Percentiles rank a stretch among this genome's conserved stretches.
Evolutionary conservation across 2,329 filamentous ascomycete genomes (phyloP).

Genomic region (Coniochaeta ligniaria): DNA sequence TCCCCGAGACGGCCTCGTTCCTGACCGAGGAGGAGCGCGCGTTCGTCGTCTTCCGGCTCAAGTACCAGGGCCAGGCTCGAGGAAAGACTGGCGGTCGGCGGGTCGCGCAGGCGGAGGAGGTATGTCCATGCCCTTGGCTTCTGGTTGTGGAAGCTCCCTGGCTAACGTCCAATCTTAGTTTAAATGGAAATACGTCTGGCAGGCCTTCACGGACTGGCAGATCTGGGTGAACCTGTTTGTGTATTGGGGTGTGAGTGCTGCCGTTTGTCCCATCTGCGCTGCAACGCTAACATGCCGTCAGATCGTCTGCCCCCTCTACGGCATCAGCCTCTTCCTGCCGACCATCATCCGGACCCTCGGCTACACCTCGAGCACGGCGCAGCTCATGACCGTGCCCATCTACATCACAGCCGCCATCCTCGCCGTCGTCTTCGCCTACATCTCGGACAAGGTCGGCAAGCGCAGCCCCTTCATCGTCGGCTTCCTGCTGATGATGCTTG

Average conservation of each 20-base stretch:
- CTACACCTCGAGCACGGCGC: slow-evolving; percentile 49
- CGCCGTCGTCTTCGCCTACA: slow-evolving; percentile 44
- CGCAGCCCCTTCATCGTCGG: slow-evolving; percentile 48
- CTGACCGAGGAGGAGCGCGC: slow-evolving; percentile 63
- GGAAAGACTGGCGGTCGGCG: slow-evolving; percentile 10
- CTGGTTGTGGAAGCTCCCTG: not conserved
- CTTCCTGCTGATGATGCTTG: slow-evolving; percentile 43
- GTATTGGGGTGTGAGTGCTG: slow-evolving; percentile 53
- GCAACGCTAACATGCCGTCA: slow-evolving; percentile 12
- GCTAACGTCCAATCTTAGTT: slow-evolving; percentile 33
- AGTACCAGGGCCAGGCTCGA: slow-evolving; percentile 46
- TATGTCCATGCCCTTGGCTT: not conserved
- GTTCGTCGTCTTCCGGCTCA: slow-evolving; percentile 64
- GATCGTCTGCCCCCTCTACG: slow-evolving; percentile 47
- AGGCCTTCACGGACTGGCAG: slow-evolving; percentile 73
- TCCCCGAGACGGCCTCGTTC: slow-evolving; percentile 71
- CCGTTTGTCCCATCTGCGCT: slow-evolving; percentile 20
- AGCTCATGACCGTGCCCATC: slow-evolving; percentile 57
- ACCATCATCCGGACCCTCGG: slow-evolving; percentile 56
- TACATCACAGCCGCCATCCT: slow-evolving; percentile 57
- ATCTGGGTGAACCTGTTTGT: slow-evolving; percentile 56
- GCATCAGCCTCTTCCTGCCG: slow-evolving; percentile 54
- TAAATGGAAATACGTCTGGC: slow-evolving; percentile 66
- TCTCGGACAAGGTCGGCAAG: slow-evolving; percentile 47
- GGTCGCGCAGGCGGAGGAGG: slow-evolving; percentile 59